Conservation (phyloP, 768 basidiomycete species). For the Rhodosporidiobolus sp. region DNA sequence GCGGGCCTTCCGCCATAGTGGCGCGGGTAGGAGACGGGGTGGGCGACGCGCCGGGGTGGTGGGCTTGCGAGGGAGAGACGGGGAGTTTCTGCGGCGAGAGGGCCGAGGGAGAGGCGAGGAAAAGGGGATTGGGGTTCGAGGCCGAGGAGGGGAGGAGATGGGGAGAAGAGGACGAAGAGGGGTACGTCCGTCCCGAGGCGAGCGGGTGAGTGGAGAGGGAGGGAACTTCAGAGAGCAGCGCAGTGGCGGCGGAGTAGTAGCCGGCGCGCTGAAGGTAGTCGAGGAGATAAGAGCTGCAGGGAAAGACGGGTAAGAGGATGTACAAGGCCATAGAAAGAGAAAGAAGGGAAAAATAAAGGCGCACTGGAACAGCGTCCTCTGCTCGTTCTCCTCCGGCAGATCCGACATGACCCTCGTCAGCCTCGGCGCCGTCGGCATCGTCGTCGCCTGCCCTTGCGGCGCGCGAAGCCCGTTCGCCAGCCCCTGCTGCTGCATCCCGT, state of each 20-base stretch:
- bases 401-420: too few relatives aligned
- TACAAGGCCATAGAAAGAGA: neutral
- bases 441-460: too few relatives aligned
- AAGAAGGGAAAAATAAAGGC: neutral
- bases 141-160: neutral
- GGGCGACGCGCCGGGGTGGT: neutral
- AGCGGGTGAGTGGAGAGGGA: slow-evolving; percentile 7
- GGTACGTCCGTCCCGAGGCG: slow-evolving; percentile 5
- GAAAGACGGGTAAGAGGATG: neutral
- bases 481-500: too few relatives aligned
- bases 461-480: too few relatives aligned
- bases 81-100: neutral
- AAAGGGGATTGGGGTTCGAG: neutral
- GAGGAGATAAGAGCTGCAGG: slow-evolving; percentile 39
- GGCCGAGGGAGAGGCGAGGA: slow-evolving; percentile 9
- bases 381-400: neutral
- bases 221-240: slow-evolving; percentile 35
- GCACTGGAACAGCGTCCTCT: slow-evolving; percentile 7
- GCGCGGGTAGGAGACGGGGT: neutral
- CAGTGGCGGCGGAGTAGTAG: slow-evolving; percentile 33
- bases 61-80: neutral
- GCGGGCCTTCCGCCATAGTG: neutral
- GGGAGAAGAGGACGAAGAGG: neutral
- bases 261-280: slow-evolving; percentile 40
- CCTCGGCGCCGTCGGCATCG: too few relatives aligned